These are phyloP conservation scores for Chlamydomonas asymmetrica DNA, from an alignment of 139 green algal genomes.

Conservation along the genomic window DNA sequence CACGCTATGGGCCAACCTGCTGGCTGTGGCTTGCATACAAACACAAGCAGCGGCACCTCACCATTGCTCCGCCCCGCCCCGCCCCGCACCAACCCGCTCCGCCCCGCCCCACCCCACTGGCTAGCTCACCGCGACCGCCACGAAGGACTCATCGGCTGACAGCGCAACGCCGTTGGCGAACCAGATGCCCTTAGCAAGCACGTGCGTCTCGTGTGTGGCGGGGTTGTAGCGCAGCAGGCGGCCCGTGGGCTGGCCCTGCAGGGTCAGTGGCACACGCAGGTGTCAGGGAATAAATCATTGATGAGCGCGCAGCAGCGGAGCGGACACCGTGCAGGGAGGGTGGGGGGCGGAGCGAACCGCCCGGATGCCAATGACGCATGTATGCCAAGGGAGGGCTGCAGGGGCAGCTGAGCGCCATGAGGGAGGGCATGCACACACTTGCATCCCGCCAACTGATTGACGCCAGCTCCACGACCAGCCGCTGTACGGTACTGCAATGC, in stretches of 20 bases:
- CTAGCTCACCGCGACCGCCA: constrained; percentile 60
- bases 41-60: too few species aligned
- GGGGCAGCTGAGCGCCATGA: constrained; percentile 23
- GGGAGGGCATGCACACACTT: constrained; percentile 31
- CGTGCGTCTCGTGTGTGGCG: constrained; percentile 30
- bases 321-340: neutral
- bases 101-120: constrained; percentile 32
- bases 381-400: neutral
- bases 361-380: neutral
- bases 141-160: constrained; percentile 54
- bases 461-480: too few species aligned
- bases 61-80: too few species aligned
- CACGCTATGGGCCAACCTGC: too few species aligned
- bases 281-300: neutral
- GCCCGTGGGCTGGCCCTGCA: constrained; percentile 43
- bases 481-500: too few species aligned
- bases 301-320: neutral
- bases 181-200: constrained; percentile 58
- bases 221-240: constrained; percentile 68
- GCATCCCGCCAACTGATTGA: too few species aligned
- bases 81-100: neutral
- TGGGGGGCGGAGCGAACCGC: neutral
- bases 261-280: neutral
- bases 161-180: constrained; percentile 82
- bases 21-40: too few species aligned